Evolutionary conservation across 495 filamentous ascomycete species (phyloP).

Genomic region (Apodospora peruviana): DNA sequence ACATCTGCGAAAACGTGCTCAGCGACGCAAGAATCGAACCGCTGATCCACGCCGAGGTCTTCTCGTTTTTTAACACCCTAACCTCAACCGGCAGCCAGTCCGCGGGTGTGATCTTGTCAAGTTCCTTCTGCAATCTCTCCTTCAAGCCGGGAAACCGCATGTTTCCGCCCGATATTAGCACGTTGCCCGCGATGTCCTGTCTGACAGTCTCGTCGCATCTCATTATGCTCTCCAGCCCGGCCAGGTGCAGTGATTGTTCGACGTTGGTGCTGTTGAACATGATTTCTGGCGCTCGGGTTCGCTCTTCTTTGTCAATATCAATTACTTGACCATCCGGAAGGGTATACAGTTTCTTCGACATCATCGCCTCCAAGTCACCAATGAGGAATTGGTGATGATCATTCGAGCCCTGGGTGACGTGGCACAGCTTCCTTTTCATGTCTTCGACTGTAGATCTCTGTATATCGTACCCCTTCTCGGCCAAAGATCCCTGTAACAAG

Average conservation of each 20-base stretch:
- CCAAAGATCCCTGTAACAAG: background rate
- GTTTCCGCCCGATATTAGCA: conserved; percentile 1
- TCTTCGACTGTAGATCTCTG: background rate
- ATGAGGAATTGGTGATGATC: no score
- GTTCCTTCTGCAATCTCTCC: background rate
- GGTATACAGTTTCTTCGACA: background rate
- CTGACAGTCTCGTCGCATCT: background rate
- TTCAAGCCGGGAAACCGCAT: background rate
- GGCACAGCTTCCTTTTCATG: background rate
- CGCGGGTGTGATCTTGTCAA: background rate
- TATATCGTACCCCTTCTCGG: background rate
- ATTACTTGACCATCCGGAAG: background rate
- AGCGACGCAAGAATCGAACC: conserved; percentile 4
- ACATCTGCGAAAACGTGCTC: background rate
- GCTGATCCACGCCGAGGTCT: conserved; percentile 4
- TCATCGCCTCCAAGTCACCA: background rate
- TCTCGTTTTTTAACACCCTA: background rate
- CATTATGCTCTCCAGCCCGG: background rate
- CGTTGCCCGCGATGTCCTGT: background rate
- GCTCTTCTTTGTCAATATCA: background rate
- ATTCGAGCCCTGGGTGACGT: no score
- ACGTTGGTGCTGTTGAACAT: background rate
- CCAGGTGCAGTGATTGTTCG: background rate
- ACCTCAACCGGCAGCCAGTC: background rate
- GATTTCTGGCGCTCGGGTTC: background rate